These are phyloP conservation scores for Rhizophagus clarus DNA, from an alignment of 192 early-diverging fungal species.

Conservation along the genomic window DNA sequence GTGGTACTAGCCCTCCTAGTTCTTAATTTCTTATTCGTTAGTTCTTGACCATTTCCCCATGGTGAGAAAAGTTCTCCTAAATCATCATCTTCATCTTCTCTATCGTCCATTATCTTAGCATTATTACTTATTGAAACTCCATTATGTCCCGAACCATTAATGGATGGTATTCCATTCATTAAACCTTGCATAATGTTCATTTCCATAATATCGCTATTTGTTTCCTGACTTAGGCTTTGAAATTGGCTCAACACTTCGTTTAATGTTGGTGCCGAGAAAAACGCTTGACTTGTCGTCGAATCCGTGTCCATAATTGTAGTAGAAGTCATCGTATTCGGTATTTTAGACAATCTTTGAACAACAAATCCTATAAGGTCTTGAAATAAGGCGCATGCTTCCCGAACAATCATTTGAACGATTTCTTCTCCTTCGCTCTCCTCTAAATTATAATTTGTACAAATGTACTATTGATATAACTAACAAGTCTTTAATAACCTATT, in stretches of 20 bases:
- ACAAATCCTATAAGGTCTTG: slow-evolving; percentile 32
- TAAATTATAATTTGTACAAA: not conserved
- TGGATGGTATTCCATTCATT: not conserved
- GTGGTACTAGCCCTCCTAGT: slow-evolving; percentile 33
- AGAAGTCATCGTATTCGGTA: not conserved
- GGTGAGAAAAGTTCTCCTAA: slow-evolving; percentile 11
- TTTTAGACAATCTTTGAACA: slow-evolving; percentile 7
- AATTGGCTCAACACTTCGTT: slow-evolving; percentile 17
- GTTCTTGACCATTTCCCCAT: not conserved
- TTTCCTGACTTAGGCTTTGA: slow-evolving; percentile 9
- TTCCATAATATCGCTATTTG: slow-evolving; percentile 12
- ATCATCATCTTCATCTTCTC: slow-evolving; percentile 17
- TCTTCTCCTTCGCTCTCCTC: slow-evolving; percentile 21
- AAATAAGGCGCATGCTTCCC: slow-evolving; percentile 23
- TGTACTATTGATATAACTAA: not conserved
- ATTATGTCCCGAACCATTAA: slow-evolving; percentile 15
- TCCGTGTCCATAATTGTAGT: not conserved
- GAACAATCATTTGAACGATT: slow-evolving; percentile 7
- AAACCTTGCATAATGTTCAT: slow-evolving; percentile 14
- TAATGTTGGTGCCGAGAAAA: slow-evolving; percentile 29
- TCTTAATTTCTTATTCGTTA: not conserved
- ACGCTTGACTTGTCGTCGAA: slow-evolving; percentile 15
- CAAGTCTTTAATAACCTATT: not conserved
- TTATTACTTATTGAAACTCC: not conserved
- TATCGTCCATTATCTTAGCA: not conserved